Conservation (phyloP, 2,329 filamentous ascomycete species). For the Pseudogymnoascus sp. region DNA sequence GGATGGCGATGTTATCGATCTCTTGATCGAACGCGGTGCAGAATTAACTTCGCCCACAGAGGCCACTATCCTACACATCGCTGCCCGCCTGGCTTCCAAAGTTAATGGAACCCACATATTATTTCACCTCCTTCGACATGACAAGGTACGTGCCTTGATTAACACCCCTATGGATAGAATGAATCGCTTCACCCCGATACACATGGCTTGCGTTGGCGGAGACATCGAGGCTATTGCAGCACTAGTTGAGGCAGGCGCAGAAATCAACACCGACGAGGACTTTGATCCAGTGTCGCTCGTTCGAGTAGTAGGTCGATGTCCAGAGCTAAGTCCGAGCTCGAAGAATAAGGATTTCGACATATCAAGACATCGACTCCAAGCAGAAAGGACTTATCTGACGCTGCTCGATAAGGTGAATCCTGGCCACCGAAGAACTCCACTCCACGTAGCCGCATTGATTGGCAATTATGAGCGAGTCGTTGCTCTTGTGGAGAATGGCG, state of each 20-base stretch:
- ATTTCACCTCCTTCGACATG: background rate
- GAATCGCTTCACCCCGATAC: background rate
- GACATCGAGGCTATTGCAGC: background rate
- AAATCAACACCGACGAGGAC: background rate
- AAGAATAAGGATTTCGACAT: background rate
- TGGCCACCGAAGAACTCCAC: background rate
- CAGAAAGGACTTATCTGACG: background rate
- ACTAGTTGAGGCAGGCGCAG: background rate
- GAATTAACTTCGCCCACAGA: background rate
- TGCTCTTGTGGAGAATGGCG: background rate
- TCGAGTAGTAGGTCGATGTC: background rate
- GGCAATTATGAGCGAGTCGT: background rate
- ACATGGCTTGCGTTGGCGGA: background rate
- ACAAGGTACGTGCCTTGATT: background rate
- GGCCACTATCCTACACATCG: background rate
- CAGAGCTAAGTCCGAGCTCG: background rate
- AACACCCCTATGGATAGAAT: background rate
- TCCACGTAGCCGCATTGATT: background rate
- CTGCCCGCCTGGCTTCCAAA: background rate
- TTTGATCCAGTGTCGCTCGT: background rate
- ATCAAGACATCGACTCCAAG: background rate
- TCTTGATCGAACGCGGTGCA: background rate
- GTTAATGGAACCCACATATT: constrained; percentile 1
- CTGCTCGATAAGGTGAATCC: constrained; percentile 2
- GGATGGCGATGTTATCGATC: background rate